These are phyloP conservation scores for Malania oleifera DNA, from an alignment of 164 flowering plant species.

Conservation along the genomic window DNA sequence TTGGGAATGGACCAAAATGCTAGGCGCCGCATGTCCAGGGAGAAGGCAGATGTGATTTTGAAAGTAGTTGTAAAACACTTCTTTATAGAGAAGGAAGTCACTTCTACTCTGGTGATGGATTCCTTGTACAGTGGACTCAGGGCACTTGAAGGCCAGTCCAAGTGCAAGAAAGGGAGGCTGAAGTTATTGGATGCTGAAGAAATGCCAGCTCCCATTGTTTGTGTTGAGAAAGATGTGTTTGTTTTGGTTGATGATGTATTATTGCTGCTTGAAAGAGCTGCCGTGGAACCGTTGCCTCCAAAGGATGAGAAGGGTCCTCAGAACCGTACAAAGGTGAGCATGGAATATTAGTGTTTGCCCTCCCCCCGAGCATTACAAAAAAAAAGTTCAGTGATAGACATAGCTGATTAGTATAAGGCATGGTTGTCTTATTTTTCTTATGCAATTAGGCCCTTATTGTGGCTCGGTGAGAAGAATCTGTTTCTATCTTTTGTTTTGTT, in stretches of 20 bases:
- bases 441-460: too few species aligned
- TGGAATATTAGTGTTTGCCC: too few species aligned
- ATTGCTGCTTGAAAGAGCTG: slow-evolving; percentile 75
- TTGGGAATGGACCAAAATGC: slow-evolving; percentile 66
- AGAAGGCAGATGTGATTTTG: slow-evolving; percentile 69
- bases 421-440: too few species aligned
- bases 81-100: slow-evolving; percentile 94
- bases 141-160: slow-evolving; percentile 79
- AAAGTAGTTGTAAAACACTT: slow-evolving; percentile 85
- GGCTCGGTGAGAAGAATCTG: too few species aligned
- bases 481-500: too few species aligned
- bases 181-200: slow-evolving; percentile 57
- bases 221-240: slow-evolving; percentile 81
- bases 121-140: slow-evolving; percentile 92
- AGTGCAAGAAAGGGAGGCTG: slow-evolving; percentile 42
- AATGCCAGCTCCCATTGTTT: slow-evolving; percentile 65
- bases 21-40: slow-evolving; percentile 77
- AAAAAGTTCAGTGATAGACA: too few species aligned
- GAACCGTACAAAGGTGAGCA: slow-evolving; percentile 78
- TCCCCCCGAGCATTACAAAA: too few species aligned
- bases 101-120: slow-evolving; percentile 97
- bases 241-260: slow-evolving; percentile 86
- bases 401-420: too few species aligned
- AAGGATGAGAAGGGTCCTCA: slow-evolving; percentile 98
- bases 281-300: slow-evolving; percentile 85